These are phyloP conservation scores for Falciphora oryzae DNA, from an alignment of 2,329 filamentous ascomycete species.

Conservation along the genomic window DNA sequence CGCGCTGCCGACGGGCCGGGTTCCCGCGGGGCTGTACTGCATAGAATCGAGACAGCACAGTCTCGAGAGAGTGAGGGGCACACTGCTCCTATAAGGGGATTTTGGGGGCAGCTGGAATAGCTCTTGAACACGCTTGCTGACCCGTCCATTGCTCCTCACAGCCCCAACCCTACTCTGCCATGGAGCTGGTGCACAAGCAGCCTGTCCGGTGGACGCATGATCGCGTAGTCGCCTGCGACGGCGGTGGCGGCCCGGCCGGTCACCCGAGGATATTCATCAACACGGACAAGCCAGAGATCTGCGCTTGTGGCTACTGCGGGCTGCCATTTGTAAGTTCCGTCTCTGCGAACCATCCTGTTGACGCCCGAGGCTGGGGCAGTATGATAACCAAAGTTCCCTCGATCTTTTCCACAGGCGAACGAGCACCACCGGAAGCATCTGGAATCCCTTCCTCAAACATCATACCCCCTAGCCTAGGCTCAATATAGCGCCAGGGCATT, in stretches of 20 bases:
- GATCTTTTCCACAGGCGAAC: slow-evolving; percentile 60
- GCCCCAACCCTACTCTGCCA: slow-evolving; percentile 86
- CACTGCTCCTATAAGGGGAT: not conserved
- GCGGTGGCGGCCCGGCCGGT: slow-evolving; percentile 82
- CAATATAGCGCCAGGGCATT: slow-evolving; percentile 8
- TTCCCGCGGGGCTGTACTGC: not conserved
- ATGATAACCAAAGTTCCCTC: slow-evolving; percentile 5
- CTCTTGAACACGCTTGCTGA: not conserved
- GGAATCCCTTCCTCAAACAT: slow-evolving; percentile 71
- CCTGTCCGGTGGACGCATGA: slow-evolving; percentile 89
- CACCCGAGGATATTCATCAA: slow-evolving; percentile 98
- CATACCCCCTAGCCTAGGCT: slow-evolving; percentile 64
- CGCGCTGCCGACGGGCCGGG: not conserved
- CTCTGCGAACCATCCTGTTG: not conserved
- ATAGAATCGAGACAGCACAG: not conserved
- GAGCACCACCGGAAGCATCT: slow-evolving; percentile 83
- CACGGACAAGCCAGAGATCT: slow-evolving; percentile 92
- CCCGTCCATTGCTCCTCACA: slow-evolving; percentile 30
- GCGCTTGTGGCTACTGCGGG: slow-evolving; percentile 83
- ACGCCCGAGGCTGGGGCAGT: not conserved
- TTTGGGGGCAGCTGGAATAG: not conserved
- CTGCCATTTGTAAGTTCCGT: slow-evolving; percentile 73
- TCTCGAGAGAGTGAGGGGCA: not conserved
- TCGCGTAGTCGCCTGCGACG: slow-evolving; percentile 79
- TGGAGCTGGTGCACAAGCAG: slow-evolving; percentile 93